phyloP scores from a whole-genome alignment of 1,139 yeast genomes.

The Saccharomyces uvarum region DNA sequence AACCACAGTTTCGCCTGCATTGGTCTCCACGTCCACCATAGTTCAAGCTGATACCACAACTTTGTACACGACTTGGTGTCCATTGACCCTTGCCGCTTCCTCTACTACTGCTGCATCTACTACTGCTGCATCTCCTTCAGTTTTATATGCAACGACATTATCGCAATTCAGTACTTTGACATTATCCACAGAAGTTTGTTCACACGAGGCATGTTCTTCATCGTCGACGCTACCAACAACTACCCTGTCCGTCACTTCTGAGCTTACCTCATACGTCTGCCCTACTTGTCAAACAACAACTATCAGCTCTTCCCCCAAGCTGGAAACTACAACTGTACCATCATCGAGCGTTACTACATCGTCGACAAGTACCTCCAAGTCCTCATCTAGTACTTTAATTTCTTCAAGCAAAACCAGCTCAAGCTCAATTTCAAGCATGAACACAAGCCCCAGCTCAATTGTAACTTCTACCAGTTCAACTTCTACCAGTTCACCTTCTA shows the following conservation, averaged over 20 bases:
- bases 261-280: conserved; percentile 1
- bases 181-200: conserved; percentile 78
- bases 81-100: background rate
- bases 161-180: background rate
- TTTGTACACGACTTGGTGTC: background rate
- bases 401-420: background rate
- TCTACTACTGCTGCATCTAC: background rate
- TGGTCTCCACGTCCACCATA: background rate
- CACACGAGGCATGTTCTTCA: conserved; percentile 79
- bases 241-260: conserved; percentile 5
- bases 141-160: background rate
- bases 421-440: background rate
- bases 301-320: background rate
- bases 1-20: background rate
- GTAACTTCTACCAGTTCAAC: background rate
- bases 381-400: background rate
- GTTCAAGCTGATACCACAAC: background rate
- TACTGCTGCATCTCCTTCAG: background rate
- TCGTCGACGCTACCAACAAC: conserved; percentile 49
- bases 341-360: background rate
- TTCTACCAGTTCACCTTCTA: background rate
- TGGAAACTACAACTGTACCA: background rate
- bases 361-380: background rate
- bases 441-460: background rate
- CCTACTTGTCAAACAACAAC: conserved; percentile 1